Base-by-base conservation (phyloP, 768 basidiomycete genomes). In the Leccinum imitatum region DNA sequence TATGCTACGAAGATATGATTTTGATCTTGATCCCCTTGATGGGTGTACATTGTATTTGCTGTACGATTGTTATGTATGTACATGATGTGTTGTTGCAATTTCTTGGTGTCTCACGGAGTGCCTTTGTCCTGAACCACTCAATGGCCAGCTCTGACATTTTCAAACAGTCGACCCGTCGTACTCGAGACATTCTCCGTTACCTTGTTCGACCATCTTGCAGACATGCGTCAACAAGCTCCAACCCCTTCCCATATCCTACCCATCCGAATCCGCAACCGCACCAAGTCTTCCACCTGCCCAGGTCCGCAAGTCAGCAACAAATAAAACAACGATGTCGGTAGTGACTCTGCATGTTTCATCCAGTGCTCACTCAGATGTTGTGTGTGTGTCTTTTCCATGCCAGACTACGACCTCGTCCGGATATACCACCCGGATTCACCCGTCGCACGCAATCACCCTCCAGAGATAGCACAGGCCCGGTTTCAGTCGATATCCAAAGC, bases 381-480 rank as follows among this genome's bases (percentile, higher is more conserved):
- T 23, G 0, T 46, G 41, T 30, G 30, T 35, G 33, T 39, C 17
- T 4, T 23, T 47, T 33, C 46, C 7, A 30, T 52, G 15, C 63
- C 35, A 92, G 90, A 91, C 72, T 90, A 85, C 67, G 90, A 91
- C 63, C 88, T 92, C 50, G 90, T 91, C 33, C 80, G 86, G 44
- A 79, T 90, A 59, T 90, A 91, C 71, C 90, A 92, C 70, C 90
- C 90, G 3, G 90, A 92, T 71, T 87, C 87, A 46, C 76, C 78
- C 23, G 50, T 76, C 21, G 76, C 76, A 21, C 77, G 79, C 5
- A 69, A 69, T 3, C 72, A 73, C 58, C 73, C 85, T 7, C 66
- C 82, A 0, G 81, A 82, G 15, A 69, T 79, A 3, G 82, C 83
- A 4, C 87, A 89, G 65, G 77, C 80, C 6, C 86, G 83, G 11